Conservation (phyloP, 2,329 filamentous ascomycete species). For the Dactylellina haptotyla region DNA sequence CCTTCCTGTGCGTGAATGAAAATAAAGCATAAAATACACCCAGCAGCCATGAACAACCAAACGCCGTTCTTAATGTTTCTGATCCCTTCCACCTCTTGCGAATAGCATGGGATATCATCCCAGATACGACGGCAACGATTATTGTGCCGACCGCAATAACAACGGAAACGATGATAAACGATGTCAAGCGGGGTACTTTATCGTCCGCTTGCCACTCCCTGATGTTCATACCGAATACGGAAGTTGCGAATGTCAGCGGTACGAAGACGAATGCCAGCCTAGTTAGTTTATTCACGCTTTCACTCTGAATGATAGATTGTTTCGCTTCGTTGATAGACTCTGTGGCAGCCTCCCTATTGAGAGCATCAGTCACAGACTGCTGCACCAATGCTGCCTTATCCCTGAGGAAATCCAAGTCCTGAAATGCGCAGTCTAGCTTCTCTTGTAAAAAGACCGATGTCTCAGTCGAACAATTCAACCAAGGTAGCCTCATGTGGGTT, state of each 20-base stretch:
- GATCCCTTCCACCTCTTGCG: constrained; percentile 31
- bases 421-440: constrained; percentile 41
- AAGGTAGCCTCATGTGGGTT: constrained; percentile 36
- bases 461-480: constrained; percentile 24
- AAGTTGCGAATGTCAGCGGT: constrained; percentile 63
- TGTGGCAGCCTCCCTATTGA: constrained; percentile 45
- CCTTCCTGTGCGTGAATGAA: constrained; percentile 16
- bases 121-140: constrained; percentile 16
- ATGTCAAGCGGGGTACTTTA: constrained; percentile 33
- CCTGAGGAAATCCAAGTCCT: constrained; percentile 40
- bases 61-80: constrained; percentile 34
- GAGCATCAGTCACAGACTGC: constrained; percentile 43
- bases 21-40: constrained; percentile 38
- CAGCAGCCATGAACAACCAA: constrained; percentile 26
- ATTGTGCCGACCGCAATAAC: constrained; percentile 28
- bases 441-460: constrained; percentile 22
- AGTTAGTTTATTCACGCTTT: constrained; percentile 61
- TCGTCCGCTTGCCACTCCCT: constrained; percentile 53
- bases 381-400: constrained; percentile 46
- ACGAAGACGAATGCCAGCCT: constrained; percentile 64
- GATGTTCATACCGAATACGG: constrained; percentile 64
- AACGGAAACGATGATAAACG: constrained; percentile 37
- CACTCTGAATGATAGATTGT: constrained; percentile 60
- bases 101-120: background rate
- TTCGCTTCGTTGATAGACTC: constrained; percentile 54